Evolutionary conservation across 768 basidiomycete species (phyloP).

Genomic region (Daedaleopsis sinensis): DNA sequence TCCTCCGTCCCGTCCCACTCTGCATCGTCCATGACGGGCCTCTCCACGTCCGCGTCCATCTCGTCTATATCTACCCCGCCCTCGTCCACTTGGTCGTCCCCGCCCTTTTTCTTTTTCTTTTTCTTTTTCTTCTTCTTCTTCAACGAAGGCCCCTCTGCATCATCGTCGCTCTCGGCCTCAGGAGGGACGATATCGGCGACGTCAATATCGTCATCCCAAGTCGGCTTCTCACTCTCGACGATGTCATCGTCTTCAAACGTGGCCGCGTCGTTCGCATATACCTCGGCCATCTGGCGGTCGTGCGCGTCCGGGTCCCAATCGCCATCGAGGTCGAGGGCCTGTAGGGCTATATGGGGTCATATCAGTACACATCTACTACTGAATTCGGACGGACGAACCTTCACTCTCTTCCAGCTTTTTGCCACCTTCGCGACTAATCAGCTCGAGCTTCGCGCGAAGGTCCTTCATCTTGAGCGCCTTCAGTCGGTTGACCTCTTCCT

Average conservation of each 20-base stretch:
- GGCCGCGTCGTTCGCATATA: conserved; percentile 62
- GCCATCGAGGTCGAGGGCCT: conserved; percentile 81
- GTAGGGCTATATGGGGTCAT: conserved; percentile 48
- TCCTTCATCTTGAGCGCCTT: conserved; percentile 88
- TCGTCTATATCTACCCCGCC: conserved; percentile 51
- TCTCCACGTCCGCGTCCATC: conserved; percentile 63
- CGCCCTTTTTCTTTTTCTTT: conserved; percentile 49
- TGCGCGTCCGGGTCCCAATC: conserved; percentile 92
- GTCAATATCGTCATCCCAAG: conserved; percentile 91
- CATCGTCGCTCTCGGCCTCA: conserved; percentile 37
- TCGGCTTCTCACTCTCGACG: conserved; percentile 66
- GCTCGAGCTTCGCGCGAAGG: conserved; percentile 72
- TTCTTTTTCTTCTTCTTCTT: conserved; percentile 59
- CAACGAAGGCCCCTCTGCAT: conserved; percentile 12
- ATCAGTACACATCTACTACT: not conserved
- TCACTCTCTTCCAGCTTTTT: conserved; percentile 41
- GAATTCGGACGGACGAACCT: conserved; percentile 18
- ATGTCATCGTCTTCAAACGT: conserved; percentile 27
- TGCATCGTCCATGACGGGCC: conserved; percentile 56
- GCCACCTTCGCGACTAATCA: conserved; percentile 73
- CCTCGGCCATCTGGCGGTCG: conserved; percentile 76
- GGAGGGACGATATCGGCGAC: conserved; percentile 61
- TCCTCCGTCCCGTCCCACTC: conserved; percentile 92
- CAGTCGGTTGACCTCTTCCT: conserved; percentile 80
- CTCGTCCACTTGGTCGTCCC: conserved; percentile 44